Evolutionary conservation across 1,139 yeast species (phyloP).

Genomic region (Diutina catenulata): DNA sequence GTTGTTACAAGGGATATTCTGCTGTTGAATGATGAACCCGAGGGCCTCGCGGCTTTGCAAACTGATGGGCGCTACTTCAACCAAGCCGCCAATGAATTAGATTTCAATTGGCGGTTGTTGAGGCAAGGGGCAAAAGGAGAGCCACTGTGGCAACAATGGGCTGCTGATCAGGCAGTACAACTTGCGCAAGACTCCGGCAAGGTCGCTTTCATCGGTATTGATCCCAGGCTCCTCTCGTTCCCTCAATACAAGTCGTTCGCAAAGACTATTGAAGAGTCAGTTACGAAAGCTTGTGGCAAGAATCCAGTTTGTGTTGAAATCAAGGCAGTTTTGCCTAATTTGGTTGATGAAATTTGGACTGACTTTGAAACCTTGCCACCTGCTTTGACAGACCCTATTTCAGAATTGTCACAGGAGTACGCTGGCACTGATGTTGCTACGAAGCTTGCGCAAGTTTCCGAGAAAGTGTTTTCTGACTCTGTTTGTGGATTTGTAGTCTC

Average conservation of each 20-base stretch:
- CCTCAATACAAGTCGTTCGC: conserved; percentile 20
- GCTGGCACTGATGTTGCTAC: conserved; percentile 36
- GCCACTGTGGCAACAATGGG: conserved; percentile 86
- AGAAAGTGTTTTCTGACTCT: conserved; percentile 25
- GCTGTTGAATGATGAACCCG: conserved; percentile 45
- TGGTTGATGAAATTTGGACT: conserved; percentile 71
- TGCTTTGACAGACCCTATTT: conserved; percentile 21
- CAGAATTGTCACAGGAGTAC: conserved; percentile 30
- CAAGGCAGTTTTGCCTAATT: conserved; percentile 54
- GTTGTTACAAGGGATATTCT: conserved; percentile 62
- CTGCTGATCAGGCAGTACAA: conserved; percentile 51
- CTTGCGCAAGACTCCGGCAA: conserved; percentile 29
- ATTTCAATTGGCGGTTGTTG: conserved; percentile 75
- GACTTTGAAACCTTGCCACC: conserved; percentile 39
- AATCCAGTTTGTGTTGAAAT: conserved; percentile 51
- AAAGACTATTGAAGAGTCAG: conserved; percentile 14
- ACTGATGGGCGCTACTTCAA: conserved; percentile 94
- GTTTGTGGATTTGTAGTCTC: conserved; percentile 44
- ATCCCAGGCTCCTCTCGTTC: conserved; percentile 42
- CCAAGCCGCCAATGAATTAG: conserved; percentile 84
- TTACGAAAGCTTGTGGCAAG: conserved; percentile 12
- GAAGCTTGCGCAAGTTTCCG: conserved; percentile 33
- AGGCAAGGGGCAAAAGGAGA: conserved; percentile 69
- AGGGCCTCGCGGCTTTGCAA: conserved; percentile 66
- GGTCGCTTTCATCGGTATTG: conserved; percentile 32